Base-by-base conservation (phyloP, 306 rosid genomes). In the Myrica gale region DNA sequence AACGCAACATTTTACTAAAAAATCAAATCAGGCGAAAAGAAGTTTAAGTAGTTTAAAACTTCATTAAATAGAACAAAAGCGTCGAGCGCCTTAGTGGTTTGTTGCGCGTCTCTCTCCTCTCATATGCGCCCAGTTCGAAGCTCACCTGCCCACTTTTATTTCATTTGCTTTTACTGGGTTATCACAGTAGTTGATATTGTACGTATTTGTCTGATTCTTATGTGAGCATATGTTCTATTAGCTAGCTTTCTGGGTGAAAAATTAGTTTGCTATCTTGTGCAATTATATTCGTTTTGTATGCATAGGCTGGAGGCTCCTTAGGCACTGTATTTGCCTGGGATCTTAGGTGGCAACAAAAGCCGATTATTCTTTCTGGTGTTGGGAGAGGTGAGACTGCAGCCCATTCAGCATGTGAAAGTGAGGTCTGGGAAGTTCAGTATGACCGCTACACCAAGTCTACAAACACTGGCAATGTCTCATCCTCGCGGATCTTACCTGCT, bases 241-340 rank as follows among this genome's bases (percentile, higher is more conserved):
- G 44, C 52, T 46, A 0, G 41, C 55, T 61, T 46, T 56, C n/a
- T 65, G 50, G 37, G 23, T 65, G 46, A 39, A 65, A 39, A 65
- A 13, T 65, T 41, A 5, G 50, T 65, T 65, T 41, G 13, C 26
- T 23, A 61, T 61, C 44, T 61, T 26, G 66, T 77, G 50, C 53
- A 67, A 74, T 76, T 60, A 68, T 48, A 32, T 32, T 32, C 57
- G 11, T 73, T 39, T 50, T 66, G 12, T 78, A 55, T 74, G 74
- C 53, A 69, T 74, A 91, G 98, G 97, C 96, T 43, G 97, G 95
- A 71, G 96, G 96, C 55, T 92, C 98, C 80, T 86, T 84, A 72
- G 98, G 98, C 21, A 89, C 95, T 72, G 91, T 89, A 72, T 94
- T 94, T 84, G 95, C 96, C 16, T 94, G 98, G 98, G 98, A 94